Evolutionary conservation across 2,329 filamentous ascomycete genomes (phyloP), one percentile per base, ranked within the genome.

Genomic region (Pseudomassariella vexata): DNA sequence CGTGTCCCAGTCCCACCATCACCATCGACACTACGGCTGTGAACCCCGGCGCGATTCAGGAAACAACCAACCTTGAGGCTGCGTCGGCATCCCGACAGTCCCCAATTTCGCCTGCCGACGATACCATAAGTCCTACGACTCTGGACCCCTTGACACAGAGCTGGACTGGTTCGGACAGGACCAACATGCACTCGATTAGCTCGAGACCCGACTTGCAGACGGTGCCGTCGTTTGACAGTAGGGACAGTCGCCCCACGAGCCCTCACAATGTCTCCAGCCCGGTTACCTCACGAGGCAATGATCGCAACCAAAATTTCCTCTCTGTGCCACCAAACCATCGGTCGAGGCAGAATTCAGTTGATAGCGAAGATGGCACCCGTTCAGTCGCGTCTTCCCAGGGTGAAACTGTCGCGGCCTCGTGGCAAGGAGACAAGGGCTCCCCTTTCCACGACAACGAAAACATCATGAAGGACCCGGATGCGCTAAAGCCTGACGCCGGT

Each of bases 401-500:
- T 12, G 73, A 79, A n/a, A 79, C 79, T 2, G 73, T 79, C 27
- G 68, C 79, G 10, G 63, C 62, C 11, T 66, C 66, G 11, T 65
- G 60, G 27, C 57, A 62, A 27, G 56, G 56, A 19, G 63, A 66
- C 19, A 66, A 63, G 41, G 49, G 53, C 31, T 52, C 40, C 39
- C 58, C 42, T 25, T 45, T 44, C 11, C 46, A 41, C 7, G 48
- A 63, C 24, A 62, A 67, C 28, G 62, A 70, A 15, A 68, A 70
- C 36, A 69, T 86, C 22, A 72, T 79, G 47, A 75, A 70, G 35
- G 79, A 85, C 36, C 61, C 74, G 26, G 73, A 81, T 40, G 86
- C 86, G 0, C 62, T 95, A 39, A 76, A 70, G 30, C 84, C 87
- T 0, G 86, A 94, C 51, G 70, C 76, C 22, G 84, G 85, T 6